Base-by-base conservation (phyloP, 768 basidiomycete genomes). In the Mycena chlorophos region DNA sequence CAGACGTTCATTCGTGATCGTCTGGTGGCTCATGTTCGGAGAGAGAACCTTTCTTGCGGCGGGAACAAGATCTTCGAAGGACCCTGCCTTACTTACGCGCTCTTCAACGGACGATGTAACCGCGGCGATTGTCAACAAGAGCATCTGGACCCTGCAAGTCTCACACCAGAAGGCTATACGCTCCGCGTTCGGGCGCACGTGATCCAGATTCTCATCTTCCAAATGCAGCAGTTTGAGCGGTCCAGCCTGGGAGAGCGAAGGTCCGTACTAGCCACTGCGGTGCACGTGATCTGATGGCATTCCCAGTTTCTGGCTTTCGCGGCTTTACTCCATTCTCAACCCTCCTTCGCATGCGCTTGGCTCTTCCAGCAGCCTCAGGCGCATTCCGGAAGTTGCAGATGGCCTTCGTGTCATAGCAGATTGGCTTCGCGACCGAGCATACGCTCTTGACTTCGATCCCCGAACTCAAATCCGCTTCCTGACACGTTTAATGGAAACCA, bases 341-440 rank as follows among this genome's bases (percentile, higher is more conserved):
- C 85, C 86, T 2, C 65, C 78, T 1, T 72, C 66, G 46, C 68
- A 78, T 52, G 52, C 65, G n/a, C 69, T 84, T 40, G 87, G 85
- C 4, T 75, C 78, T 0, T 51, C 65, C 0, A 64, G 73, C 0
- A 58, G 68, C 42, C 64, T 84, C 1, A 67, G 75, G 29, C 51
- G 69, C 10, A 77, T 83, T 26, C 77, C 78, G 0, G 75, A 79
- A 52, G 73, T 72, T 28, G 61, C 63, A 1, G 64, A 66, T 20
- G 73, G 69, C 3, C 66, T 78, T 1, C 62, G 65, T 5, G 67
- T 76, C 4, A 66, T 83, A 29, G 71, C 71, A 27, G 65, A 71
- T 37, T 87, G 83, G 85, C 62, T 78, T 12, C 69, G 73, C 5
- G 70, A 73, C 2, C 62, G 77, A 1, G 64, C 79, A 20, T 78